phyloP scores from a whole-genome alignment of 2,329 filamentous ascomycete species.

The Hypoxylon sp. region DNA sequence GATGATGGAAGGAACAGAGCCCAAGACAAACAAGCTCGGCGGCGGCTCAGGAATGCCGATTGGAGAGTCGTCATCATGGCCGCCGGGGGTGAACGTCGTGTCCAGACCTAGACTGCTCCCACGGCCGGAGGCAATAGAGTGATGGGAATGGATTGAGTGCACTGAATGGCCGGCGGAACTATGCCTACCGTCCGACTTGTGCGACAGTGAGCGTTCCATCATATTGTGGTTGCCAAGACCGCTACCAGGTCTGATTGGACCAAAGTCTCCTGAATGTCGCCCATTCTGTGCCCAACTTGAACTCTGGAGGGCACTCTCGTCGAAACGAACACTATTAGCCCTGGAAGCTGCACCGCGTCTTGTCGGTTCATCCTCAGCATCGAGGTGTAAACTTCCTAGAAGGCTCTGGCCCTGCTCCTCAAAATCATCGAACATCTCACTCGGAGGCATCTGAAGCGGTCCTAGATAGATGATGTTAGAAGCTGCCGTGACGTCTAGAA shows the following conservation, averaged over 20 bases:
- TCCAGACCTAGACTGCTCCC: constrained; percentile 92
- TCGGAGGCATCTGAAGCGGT: constrained; percentile 81
- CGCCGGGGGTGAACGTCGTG: constrained; percentile 73
- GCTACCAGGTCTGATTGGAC: constrained; percentile 81
- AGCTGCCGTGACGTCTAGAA: constrained; percentile 17
- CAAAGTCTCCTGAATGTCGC: constrained; percentile 86
- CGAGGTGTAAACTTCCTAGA: constrained; percentile 84
- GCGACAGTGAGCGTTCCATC: constrained; percentile 91
- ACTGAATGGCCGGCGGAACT: constrained; percentile 91
- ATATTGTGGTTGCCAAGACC: constrained; percentile 82
- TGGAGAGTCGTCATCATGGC: constrained; percentile 76
- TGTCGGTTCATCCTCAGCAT: constrained; percentile 87
- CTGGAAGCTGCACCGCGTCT: constrained; percentile 88
- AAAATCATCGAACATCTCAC: constrained; percentile 89
- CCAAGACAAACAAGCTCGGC: constrained; percentile 85
- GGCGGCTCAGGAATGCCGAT: constrained; percentile 80
- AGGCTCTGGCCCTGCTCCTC: constrained; percentile 87
- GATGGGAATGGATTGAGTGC: constrained; percentile 71
- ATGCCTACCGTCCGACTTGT: constrained; percentile 95
- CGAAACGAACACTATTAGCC: constrained; percentile 97
- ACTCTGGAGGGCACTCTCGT: constrained; percentile 92
- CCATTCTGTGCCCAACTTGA: constrained; percentile 86
- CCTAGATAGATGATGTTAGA: constrained; percentile 64
- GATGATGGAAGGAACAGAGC: constrained; percentile 92
- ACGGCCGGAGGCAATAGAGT: constrained; percentile 81